A percentile compares a stretch with the other conserved stretches of the same genome.
Evolutionary conservation across 2,329 filamentous ascomycete genomes (phyloP).

Genomic region (Talaromyces amestolkiae): DNA sequence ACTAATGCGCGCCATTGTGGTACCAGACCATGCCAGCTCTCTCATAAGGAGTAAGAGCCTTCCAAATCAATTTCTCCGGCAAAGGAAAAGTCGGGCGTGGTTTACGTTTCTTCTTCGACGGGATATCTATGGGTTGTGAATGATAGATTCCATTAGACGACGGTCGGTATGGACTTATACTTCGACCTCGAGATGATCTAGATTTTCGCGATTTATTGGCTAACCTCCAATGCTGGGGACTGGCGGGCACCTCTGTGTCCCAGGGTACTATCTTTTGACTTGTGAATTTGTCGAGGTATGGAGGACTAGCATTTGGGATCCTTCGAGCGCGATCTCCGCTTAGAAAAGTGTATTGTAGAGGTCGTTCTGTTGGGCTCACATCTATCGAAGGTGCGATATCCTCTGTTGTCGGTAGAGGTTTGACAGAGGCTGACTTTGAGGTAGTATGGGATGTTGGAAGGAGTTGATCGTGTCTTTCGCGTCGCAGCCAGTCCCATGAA

Average conservation of each 20-base stretch:
- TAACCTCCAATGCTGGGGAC: neutral
- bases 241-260: neutral
- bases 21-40: slow-evolving; percentile 17
- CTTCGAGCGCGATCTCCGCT: neutral
- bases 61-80: slow-evolving; percentile 15
- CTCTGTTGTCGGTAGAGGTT: neutral
- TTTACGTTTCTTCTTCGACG: neutral
- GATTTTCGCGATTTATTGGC: neutral
- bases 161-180: slow-evolving; percentile 4
- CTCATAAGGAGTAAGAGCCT: slow-evolving; percentile 15
- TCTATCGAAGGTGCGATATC: neutral
- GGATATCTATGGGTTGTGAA: neutral
- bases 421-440: neutral
- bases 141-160: neutral
- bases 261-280: neutral
- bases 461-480: neutral
- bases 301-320: neutral
- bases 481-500: slow-evolving; percentile 15
- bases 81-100: slow-evolving; percentile 13
- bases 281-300: neutral
- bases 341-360: neutral
- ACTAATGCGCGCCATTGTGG: slow-evolving; percentile 7
- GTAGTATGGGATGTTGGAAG: neutral
- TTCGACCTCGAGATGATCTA: neutral
- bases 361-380: neutral